phyloP scores from a whole-genome alignment of 2,329 filamentous ascomycete species.

The Plenodomus biglobosus region DNA sequence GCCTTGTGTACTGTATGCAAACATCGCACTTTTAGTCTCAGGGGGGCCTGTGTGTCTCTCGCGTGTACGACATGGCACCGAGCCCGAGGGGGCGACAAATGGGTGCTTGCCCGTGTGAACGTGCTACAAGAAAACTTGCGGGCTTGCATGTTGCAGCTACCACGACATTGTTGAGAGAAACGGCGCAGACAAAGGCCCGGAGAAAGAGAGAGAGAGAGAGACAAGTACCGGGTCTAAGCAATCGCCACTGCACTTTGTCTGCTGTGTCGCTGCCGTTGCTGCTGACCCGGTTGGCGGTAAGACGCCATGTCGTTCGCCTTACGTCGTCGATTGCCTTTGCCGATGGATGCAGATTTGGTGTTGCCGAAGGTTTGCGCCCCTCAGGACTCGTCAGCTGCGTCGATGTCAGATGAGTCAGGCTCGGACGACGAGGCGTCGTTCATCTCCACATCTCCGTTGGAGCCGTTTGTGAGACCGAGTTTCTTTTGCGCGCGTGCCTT shows the following conservation, averaged over 20 bases:
- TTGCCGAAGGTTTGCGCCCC: neutral
- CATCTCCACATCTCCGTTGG: constrained; percentile 34
- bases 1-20: neutral
- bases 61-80: neutral
- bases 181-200: too few species aligned
- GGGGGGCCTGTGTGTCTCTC: neutral
- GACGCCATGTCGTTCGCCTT: neutral
- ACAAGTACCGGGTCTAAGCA: neutral
- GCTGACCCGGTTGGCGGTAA: neutral
- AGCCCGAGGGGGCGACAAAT: neutral
- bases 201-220: too few species aligned
- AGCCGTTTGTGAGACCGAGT: constrained; percentile 21
- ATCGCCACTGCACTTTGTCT: constrained; percentile 8
- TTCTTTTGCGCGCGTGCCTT: constrained; percentile 25
- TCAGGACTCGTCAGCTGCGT: constrained; percentile 14
- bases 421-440: constrained; percentile 20
- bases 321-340: constrained; percentile 1
- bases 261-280: constrained; percentile 4
- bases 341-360: constrained; percentile 2
- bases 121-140: neutral
- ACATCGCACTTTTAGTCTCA: neutral
- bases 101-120: neutral
- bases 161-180: neutral
- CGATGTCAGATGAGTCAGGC: constrained; percentile 19
- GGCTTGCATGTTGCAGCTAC: neutral